Percentiles rank a stretch among this genome's conserved stretches.
These are phyloP conservation scores for Fusarium sp. DNA, from an alignment of 2,329 filamentous ascomycete species.

Conservation along the genomic window DNA sequence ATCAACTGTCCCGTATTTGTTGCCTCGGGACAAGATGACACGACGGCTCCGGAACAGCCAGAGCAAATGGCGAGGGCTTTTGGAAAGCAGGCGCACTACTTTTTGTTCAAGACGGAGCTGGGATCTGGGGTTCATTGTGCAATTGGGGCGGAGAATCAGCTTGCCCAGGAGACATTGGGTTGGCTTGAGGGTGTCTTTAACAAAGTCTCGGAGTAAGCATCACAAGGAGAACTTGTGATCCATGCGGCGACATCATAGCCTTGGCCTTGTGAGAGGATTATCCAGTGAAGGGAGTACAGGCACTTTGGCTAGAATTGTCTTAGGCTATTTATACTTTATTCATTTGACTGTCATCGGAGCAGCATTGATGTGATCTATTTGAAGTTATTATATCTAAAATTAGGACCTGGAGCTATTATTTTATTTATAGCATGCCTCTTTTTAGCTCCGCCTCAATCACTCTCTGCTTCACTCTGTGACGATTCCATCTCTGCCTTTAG, in stretches of 20 bases:
- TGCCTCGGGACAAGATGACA: neutral
- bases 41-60: neutral
- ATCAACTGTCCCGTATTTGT: conserved; percentile 3
- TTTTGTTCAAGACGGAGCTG: neutral
- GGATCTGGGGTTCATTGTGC: neutral
- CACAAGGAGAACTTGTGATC: accelerated
- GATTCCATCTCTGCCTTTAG: conserved; percentile 3
- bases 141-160: neutral
- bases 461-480: neutral
- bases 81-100: neutral
- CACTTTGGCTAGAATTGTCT: neutral
- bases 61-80: neutral
- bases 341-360: neutral
- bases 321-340: accelerated
- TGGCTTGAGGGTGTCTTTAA: neutral
- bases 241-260: neutral
- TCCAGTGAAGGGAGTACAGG: accelerated
- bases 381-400: neutral
- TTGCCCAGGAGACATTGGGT: neutral
- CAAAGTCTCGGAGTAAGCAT: neutral
- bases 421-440: neutral
- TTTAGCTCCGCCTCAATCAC: neutral
- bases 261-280: accelerated
- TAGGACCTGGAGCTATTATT: neutral
- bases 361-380: accelerated